Percentiles rank a stretch among this genome's conserved stretches.
phyloP scores from a whole-genome alignment of 2,329 filamentous ascomycete species.

The Blastomyces parvus region DNA sequence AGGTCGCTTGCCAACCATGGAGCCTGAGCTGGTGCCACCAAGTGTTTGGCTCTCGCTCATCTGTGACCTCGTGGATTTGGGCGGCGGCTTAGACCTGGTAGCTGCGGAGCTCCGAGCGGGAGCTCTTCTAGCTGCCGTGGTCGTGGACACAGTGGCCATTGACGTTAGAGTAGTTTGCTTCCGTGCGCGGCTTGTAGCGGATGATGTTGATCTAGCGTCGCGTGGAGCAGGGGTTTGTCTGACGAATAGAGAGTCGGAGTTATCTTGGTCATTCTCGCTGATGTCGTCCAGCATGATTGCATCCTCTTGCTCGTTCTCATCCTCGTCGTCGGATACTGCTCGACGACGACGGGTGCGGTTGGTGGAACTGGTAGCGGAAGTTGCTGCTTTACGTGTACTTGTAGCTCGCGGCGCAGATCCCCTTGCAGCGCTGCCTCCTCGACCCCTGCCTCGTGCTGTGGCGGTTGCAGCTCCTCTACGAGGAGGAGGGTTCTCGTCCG shows the following conservation, averaged over 20 bases:
- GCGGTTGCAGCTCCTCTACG: slow-evolving; percentile 36
- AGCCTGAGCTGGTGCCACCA: slow-evolving; percentile 20
- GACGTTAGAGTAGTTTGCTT: slow-evolving; percentile 16
- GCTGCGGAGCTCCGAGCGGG: slow-evolving; percentile 26
- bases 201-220: slow-evolving; percentile 12
- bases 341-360: slow-evolving; percentile 23
- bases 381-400: slow-evolving; percentile 24
- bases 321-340: slow-evolving; percentile 26
- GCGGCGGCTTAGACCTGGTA: slow-evolving; percentile 22
- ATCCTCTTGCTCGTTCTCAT: slow-evolving; percentile 30
- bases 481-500: slow-evolving; percentile 40
- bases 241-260: slow-evolving; percentile 34
- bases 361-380: slow-evolving; percentile 16
- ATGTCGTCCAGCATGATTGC: slow-evolving; percentile 32
- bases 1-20: slow-evolving; percentile 21
- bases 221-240: slow-evolving; percentile 23
- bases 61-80: slow-evolving; percentile 35
- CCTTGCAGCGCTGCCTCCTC: slow-evolving; percentile 11
- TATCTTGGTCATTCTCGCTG: slow-evolving; percentile 24
- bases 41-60: slow-evolving; percentile 16
- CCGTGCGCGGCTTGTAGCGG: slow-evolving; percentile 1
- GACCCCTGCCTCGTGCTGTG: slow-evolving; percentile 19
- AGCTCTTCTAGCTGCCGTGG: slow-evolving; percentile 18
- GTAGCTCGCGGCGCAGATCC: slow-evolving; percentile 20
- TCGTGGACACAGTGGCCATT: slow-evolving; percentile 19